These are phyloP conservation scores for Wickerhamomyces chaumierensis DNA, from an alignment of 805 yeast species.

Conservation along the genomic window DNA sequence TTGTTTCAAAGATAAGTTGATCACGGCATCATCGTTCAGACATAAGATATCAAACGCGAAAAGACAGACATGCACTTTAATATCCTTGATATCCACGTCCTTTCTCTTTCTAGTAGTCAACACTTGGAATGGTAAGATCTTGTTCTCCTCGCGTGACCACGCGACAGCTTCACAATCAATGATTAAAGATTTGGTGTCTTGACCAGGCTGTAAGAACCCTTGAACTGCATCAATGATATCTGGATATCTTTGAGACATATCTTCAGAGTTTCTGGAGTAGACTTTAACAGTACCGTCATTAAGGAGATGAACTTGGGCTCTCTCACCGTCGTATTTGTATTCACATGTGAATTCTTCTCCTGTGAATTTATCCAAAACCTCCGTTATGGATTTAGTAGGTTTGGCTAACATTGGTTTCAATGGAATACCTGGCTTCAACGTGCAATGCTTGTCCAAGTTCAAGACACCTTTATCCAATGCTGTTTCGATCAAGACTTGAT, in stretches of 20 bases:
- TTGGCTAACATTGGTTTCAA: conserved; percentile 97
- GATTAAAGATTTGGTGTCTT: conserved; percentile 45
- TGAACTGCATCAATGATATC: conserved; percentile 66
- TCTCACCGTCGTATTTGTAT: conserved; percentile 94
- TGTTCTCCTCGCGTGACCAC: conserved; percentile 71
- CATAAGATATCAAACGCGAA: conserved; percentile 85
- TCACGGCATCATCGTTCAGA: conserved; percentile 59
- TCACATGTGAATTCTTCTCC: conserved; percentile 87
- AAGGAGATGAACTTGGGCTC: conserved; percentile 85
- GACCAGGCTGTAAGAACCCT: conserved; percentile 34
- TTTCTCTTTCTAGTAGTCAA: conserved; percentile 89
- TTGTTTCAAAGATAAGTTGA: conserved; percentile 55
- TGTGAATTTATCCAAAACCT: conserved; percentile 80
- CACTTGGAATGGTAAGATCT: conserved; percentile 88
- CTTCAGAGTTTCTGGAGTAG: conserved; percentile 91
- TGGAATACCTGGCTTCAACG: conserved; percentile 85
- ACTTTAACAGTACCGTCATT: conserved; percentile 57
- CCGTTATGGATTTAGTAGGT: conserved; percentile 91
- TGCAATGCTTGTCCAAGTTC: conserved; percentile 54
- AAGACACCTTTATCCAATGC: conserved; percentile 59
- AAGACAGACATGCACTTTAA: conserved; percentile 83
- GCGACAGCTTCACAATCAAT: conserved; percentile 97
- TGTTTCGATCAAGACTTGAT: conserved; percentile 62
- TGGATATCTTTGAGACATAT: conserved; percentile 94
- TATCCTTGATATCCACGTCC: conserved; percentile 78